phyloP scores from a whole-genome alignment of 306 rosid genomes.

The Rubus parviflorus region DNA sequence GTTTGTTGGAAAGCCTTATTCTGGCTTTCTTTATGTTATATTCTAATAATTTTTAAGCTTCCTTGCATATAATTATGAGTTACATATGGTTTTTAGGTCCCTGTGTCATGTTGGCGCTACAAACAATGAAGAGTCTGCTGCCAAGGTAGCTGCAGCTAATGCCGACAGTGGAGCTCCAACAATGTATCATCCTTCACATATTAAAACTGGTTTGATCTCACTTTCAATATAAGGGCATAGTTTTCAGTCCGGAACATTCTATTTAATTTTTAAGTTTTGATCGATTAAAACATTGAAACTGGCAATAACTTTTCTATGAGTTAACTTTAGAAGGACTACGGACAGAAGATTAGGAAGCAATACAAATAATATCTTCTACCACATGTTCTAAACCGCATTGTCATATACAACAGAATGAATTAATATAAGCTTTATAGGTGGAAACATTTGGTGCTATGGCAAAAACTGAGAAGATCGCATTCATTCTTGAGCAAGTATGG shows the following conservation, averaged over 20 bases:
- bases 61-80: not conserved
- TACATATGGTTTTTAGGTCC: constrained; percentile 36
- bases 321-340: not conserved
- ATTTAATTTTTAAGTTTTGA: not conserved
- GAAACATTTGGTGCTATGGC: no score
- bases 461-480: no score
- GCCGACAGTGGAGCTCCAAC: constrained; percentile 81
- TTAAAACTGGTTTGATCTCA: constrained; percentile 33
- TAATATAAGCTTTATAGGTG: no score
- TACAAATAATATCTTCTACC: not conserved
- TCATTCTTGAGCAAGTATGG: no score
- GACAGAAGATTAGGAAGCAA: not conserved
- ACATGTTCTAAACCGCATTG: not conserved
- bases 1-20: not conserved
- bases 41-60: not conserved
- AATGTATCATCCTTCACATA: constrained; percentile 47
- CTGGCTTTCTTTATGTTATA: not conserved
- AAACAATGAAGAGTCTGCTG: constrained; percentile 67
- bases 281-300: not conserved
- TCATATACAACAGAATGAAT: not conserved
- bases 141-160: constrained; percentile 64
- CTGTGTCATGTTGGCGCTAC: constrained; percentile 47
- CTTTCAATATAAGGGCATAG: constrained; percentile 25
- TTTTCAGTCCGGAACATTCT: constrained; percentile 16
- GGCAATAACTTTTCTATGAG: not conserved